Evolutionary conservation across 495 filamentous ascomycete genomes (phyloP).

Genomic region (Aspergillus sclerotiicarbonarius): DNA sequence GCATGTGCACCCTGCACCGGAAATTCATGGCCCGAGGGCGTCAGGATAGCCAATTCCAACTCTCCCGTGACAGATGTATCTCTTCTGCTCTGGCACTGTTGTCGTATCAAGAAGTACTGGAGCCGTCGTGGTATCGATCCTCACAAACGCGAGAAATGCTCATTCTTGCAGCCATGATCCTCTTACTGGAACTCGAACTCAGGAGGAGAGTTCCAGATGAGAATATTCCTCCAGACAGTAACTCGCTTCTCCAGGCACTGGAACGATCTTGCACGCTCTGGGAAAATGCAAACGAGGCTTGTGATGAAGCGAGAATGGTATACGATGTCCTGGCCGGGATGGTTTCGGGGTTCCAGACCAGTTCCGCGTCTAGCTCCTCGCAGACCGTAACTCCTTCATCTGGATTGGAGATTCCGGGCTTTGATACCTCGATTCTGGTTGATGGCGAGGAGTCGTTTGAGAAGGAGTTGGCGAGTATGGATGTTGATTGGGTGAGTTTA

Average conservation of each 20-base stretch:
- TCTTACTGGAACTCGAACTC: constrained; percentile 11
- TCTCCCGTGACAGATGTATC: constrained; percentile 7
- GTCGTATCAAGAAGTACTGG: neutral
- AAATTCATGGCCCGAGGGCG: neutral
- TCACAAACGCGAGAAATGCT: constrained; percentile 10
- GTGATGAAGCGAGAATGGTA: neutral
- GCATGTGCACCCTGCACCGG: constrained; percentile 13
- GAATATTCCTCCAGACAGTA: neutral
- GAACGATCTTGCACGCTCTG: constrained; percentile 5
- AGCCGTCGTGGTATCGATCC: constrained; percentile 6
- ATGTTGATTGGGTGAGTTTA: constrained; percentile 10
- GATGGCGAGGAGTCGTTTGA: neutral
- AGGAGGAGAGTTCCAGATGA: neutral
- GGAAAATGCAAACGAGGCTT: neutral
- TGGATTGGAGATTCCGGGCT: neutral
- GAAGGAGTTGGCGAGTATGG: neutral
- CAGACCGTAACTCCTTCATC: neutral
- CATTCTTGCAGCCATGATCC: constrained; percentile 4
- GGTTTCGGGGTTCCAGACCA: neutral
- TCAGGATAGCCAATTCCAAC: neutral
- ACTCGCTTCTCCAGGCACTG: neutral
- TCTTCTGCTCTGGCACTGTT: constrained; percentile 9
- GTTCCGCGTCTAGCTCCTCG: neutral
- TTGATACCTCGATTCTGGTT: neutral
- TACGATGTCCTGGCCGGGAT: neutral